These are phyloP conservation scores for Candida glucosophila DNA, from an alignment of 1,139 yeast species.

Conservation along the genomic window DNA sequence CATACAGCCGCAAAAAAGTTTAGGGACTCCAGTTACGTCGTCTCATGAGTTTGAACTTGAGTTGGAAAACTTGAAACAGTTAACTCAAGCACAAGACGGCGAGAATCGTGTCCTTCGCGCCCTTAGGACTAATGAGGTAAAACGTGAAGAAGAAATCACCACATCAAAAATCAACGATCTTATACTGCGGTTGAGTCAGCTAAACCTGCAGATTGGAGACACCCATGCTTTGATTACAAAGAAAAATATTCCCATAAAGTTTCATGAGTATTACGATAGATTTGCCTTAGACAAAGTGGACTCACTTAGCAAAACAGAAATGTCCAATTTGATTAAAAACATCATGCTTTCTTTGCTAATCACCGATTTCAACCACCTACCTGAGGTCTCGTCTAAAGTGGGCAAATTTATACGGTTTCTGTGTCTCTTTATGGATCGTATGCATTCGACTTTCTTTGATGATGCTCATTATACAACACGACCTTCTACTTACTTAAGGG, in stretches of 20 bases:
- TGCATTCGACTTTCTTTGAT: conserved; percentile 16
- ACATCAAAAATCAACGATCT: too few relatives aligned
- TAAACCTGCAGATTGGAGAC: conserved; percentile 8
- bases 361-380: conserved; percentile 20
- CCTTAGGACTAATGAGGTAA: too few relatives aligned
- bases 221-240: conserved; percentile 3
- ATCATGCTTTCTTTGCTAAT: conserved; percentile 25
- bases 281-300: conserved; percentile 23
- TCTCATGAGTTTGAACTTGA: too few relatives aligned
- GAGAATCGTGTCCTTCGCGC: too few relatives aligned
- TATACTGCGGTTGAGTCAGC: too few relatives aligned
- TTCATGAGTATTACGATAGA: conserved; percentile 15
- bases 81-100: too few relatives aligned
- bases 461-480: conserved; percentile 5
- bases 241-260: conserved; percentile 12
- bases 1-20: too few relatives aligned
- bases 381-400: conserved; percentile 15
- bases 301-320: conserved; percentile 14
- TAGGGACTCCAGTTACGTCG: too few relatives aligned
- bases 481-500: conserved; percentile 10
- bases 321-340: conserved; percentile 23
- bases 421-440: conserved; percentile 18
- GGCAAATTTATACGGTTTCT: conserved; percentile 18
- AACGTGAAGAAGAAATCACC: too few relatives aligned
- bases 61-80: too few relatives aligned